Base-by-base conservation (phyloP, 164 flowering plant genomes). In the Sedum album region DNA sequence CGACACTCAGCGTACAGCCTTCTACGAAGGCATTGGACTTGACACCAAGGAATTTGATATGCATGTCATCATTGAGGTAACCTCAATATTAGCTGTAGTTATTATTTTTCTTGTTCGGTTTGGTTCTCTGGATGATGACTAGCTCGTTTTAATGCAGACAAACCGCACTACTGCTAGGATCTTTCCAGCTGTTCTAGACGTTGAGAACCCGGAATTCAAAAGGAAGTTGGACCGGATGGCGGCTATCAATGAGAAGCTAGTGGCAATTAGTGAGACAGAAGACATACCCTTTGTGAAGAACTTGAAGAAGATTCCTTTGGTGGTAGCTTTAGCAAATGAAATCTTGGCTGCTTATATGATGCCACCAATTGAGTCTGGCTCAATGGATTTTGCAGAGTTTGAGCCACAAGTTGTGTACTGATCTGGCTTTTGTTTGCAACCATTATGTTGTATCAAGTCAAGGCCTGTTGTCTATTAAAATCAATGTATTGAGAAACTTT, bases 31-130 rank as follows among this genome's bases (percentile, higher is more conserved):
- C 72, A 91, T 94, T 72, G 98, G 98, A 6, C 89, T 94, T n/a
- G 63, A 94, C 85, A 89, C 97, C 14, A 89, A 94, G 71, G 95
- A 91, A 72, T 94, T 94, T 60, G 98, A 94, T 75, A 91, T 94
- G 98, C 97, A 94, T 73, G 98, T 94, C 73, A 84, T 91, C 79
- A 91, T 94, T 60, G 98, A 94, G 96, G 98, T 93, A 69, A 84
- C 1, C 33, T 11, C 9, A 66, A 1, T 42, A 17, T 14, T 7
- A 25, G 11, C 7, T 33, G 25, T 65, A 39, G 1, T 20, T 23
- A 13, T 25, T 4, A 6, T 25, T 6, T 2, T 46, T 10, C 26
- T 68, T 25, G 57, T 60, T n/a, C 28, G 17, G 36, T 31, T 33
- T 48, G 41, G 17, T 5, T 49, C 42, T 41, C n/a, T 14, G 57